phyloP scores from a whole-genome alignment of 2,329 filamentous ascomycete genomes.

The Lachnellula subtilissima region DNA sequence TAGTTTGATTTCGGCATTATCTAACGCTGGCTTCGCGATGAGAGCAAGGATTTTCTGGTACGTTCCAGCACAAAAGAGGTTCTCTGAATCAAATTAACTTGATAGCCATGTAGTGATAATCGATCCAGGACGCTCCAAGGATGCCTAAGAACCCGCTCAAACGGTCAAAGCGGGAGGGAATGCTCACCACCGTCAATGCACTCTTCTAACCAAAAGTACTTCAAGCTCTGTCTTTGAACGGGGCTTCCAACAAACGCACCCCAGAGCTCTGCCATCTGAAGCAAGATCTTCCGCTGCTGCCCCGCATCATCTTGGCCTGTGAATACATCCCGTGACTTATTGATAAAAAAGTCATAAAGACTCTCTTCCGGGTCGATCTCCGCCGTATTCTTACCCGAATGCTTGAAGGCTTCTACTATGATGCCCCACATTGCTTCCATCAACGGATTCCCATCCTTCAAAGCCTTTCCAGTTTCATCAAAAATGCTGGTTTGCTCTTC shows the following conservation, averaged over 20 bases:
- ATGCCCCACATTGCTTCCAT: slow-evolving; percentile 46
- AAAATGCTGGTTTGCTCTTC: slow-evolving; percentile 43
- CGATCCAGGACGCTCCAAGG: too few relatives aligned
- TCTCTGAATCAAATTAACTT: slow-evolving; percentile 21
- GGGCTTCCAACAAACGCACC: slow-evolving; percentile 49
- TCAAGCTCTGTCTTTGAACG: slow-evolving; percentile 47
- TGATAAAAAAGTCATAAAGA: slow-evolving; percentile 49
- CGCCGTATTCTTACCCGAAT: slow-evolving; percentile 46
- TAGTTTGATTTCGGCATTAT: slow-evolving; percentile 21
- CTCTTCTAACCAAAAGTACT: slow-evolving; percentile 54
- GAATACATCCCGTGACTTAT: slow-evolving; percentile 42
- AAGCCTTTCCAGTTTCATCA: slow-evolving; percentile 31
- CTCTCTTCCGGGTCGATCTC: slow-evolving; percentile 44
- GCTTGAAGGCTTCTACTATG: slow-evolving; percentile 47
- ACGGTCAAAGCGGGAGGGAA: background rate
- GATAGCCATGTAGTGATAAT: too few relatives aligned
- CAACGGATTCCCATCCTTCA: slow-evolving; percentile 24
- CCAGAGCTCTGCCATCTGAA: slow-evolving; percentile 41
- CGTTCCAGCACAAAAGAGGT: slow-evolving; percentile 31
- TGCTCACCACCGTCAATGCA: slow-evolving; percentile 46
- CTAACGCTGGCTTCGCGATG: slow-evolving; percentile 25
- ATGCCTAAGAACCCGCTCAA: too few relatives aligned
- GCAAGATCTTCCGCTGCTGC: slow-evolving; percentile 35
- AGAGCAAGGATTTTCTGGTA: slow-evolving; percentile 28
- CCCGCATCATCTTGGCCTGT: slow-evolving; percentile 28